phyloP scores from a whole-genome alignment of 331 rosid genomes.

The Pyracantha coccinea region DNA sequence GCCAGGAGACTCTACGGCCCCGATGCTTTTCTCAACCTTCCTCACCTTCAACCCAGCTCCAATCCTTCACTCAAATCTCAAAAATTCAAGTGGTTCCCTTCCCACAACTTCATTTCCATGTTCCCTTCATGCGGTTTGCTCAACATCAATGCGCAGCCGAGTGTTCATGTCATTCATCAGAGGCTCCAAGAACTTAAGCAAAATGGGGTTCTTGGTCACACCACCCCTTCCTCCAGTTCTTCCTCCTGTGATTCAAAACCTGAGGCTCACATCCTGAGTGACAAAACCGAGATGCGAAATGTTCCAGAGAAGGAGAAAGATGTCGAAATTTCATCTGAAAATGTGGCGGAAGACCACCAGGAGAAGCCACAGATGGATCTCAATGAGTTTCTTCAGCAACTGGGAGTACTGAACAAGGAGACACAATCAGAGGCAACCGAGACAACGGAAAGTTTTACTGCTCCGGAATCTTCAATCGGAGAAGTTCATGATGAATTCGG shows the following conservation, averaged over 20 bases:
- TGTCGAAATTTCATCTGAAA: constrained; percentile 17
- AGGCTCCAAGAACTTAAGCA: constrained; percentile 70
- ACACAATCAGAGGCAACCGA: constrained; percentile 31
- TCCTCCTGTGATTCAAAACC: constrained; percentile 29
- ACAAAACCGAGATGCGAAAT: constrained; percentile 17
- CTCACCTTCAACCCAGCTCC: constrained; percentile 48
- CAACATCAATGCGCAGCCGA: constrained; percentile 23
- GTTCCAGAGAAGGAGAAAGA: constrained; percentile 21
- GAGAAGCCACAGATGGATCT: constrained; percentile 93
- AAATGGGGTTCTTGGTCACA: constrained; percentile 24
- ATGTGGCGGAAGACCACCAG: constrained; percentile 20
- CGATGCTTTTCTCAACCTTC: constrained; percentile 86
- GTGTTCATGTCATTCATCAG: constrained; percentile 32
- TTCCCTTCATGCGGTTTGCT: constrained; percentile 73
- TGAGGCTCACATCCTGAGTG: constrained; percentile 16
- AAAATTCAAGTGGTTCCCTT: constrained; percentile 82
- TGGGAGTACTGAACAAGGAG: constrained; percentile 63
- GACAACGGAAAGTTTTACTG: constrained; percentile 23
- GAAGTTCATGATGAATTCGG: constrained; percentile 36
- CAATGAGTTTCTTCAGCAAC: constrained; percentile 86
- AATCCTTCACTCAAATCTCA: constrained; percentile 31
- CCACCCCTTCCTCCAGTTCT: constrained; percentile 21
- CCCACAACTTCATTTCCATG: constrained; percentile 80
- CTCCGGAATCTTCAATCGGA: constrained; percentile 31
- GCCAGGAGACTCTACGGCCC: constrained; percentile 83